A percentile compares a stretch with the other conserved stretches of the same genome.
Conservation (phyloP, 2,329 filamentous ascomycete species). For the Calonectria ilicicola region DNA sequence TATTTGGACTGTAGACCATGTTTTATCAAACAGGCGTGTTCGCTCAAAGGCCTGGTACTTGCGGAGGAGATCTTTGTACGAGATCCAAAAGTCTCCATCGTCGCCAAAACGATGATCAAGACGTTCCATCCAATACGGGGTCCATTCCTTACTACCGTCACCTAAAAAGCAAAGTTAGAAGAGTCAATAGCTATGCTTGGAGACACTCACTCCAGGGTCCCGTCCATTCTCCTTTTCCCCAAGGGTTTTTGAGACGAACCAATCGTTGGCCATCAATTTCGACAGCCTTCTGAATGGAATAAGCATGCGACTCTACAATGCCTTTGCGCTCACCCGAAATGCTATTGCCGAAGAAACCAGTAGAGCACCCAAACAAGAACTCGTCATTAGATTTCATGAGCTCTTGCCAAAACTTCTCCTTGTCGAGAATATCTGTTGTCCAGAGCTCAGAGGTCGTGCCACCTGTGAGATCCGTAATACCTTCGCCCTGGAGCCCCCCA, state of each 20-base stretch:
- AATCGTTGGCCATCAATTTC: constrained; percentile 69
- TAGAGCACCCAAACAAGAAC: constrained; percentile 76
- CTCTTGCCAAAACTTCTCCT: constrained; percentile 78
- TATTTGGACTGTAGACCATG: constrained; percentile 62
- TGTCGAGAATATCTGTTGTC: constrained; percentile 77
- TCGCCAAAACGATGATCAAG: constrained; percentile 81
- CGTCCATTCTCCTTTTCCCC: constrained; percentile 85
- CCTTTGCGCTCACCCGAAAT: constrained; percentile 62
- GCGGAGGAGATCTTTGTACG: constrained; percentile 68
- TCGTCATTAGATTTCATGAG: constrained; percentile 82
- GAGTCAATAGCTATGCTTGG: background rate
- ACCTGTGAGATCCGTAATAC: constrained; percentile 71
- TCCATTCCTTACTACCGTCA: constrained; percentile 89
- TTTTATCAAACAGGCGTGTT: constrained; percentile 67
- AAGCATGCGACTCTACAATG: constrained; percentile 70
- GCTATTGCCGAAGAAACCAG: constrained; percentile 58
- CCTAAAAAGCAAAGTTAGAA: constrained; percentile 42
- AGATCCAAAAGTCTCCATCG: constrained; percentile 76
- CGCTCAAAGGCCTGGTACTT: constrained; percentile 70
- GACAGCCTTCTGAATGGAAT: constrained; percentile 71
- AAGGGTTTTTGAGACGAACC: constrained; percentile 79
- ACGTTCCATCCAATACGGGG: constrained; percentile 79
- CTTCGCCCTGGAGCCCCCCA: constrained; percentile 75
- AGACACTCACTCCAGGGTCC: constrained; percentile 74
- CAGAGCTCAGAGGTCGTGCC: constrained; percentile 76